Conservation (phyloP, 257 asterid genomes). For the Hygrophila difformis region DNA sequence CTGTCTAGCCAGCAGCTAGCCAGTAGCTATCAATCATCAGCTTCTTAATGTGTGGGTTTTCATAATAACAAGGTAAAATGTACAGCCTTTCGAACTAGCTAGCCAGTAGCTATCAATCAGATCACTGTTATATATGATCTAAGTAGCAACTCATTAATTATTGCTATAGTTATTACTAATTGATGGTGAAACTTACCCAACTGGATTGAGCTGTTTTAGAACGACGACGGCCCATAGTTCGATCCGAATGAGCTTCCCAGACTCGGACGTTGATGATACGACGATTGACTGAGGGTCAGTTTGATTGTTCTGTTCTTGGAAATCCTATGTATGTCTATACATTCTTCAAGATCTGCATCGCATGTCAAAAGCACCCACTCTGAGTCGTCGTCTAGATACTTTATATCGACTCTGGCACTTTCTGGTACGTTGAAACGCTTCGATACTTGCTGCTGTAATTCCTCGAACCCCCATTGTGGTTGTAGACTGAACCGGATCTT, state of each 20-base stretch:
- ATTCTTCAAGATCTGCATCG: constrained; percentile 82
- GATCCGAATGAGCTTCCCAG: constrained; percentile 52
- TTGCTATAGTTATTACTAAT: too few relatives aligned
- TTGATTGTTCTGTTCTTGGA: constrained; percentile 46
- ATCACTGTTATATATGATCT: too few relatives aligned
- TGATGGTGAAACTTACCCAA: too few relatives aligned
- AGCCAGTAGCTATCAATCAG: too few relatives aligned
- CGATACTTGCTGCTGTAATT: constrained; percentile 39
- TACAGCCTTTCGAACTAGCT: too few relatives aligned
- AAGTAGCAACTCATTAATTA: too few relatives aligned
- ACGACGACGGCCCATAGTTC: too few relatives aligned
- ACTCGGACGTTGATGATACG: constrained; percentile 22
- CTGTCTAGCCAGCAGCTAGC: too few relatives aligned
- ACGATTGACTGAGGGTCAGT: constrained; percentile 27
- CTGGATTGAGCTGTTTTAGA: too few relatives aligned
- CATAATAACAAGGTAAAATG: too few relatives aligned
- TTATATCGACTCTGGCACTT: constrained; percentile 36
- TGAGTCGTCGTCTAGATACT: constrained; percentile 65
- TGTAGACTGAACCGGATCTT: constrained; percentile 61
- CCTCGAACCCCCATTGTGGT: constrained; percentile 47
- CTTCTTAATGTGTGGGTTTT: too few relatives aligned
- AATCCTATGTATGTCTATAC: constrained; percentile 55
- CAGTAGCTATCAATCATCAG: too few relatives aligned
- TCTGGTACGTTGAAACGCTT: constrained; percentile 56
- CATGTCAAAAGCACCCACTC: constrained; percentile 88